Base-by-base conservation (phyloP, 1,284 basidiomycete species). In the Boletellus dicymbophilus region DNA sequence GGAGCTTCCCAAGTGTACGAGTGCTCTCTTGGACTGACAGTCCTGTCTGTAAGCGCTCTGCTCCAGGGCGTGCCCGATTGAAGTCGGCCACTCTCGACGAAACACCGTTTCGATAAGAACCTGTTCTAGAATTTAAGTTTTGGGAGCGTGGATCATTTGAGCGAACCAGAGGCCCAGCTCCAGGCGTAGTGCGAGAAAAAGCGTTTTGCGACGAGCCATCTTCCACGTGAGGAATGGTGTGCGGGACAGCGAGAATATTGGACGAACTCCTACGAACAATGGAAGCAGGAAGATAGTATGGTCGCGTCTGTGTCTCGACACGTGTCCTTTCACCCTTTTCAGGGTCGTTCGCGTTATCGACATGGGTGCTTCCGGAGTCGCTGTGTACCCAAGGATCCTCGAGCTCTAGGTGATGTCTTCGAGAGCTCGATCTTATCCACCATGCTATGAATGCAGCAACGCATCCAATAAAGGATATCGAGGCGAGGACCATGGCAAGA, bases 1-100 rank as follows among this genome's bases (percentile, higher is more conserved):
- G 67, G 15, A 78, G 65, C 16, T 53, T 59, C 11, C 74, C 73
- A 15, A 73, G 62, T 20, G 50, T 73, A 63, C 49, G 69, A 48
- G 46, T 73, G 55, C 55, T 69, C 49, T 67, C 65, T 45, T 66
- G 67, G 6, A 66, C 66, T 0, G 59, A 63, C 21, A 52, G 9
- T 4, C 49, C 62, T 15, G 61, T 56, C 20, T 44, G 49, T 11
- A 53, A 23, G 21, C 58, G 64, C 15, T 34, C 44, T 22, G 46
- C 31, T 0, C 45, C 37, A 1, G 62, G 62, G 12, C 56, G 54
- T 11, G 44, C n/a, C n/a, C n/a, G 22, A 21, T 38, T n/a, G 5
- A 4, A 18, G 11, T 36, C 38, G 13, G 33, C 15, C 3, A 20
- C 25, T 25, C 44, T 47, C 13, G 55, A 50, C 7, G 38, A 38